Conservation (phyloP, 2,329 filamentous ascomycete species). For the Davidsoniella virescens region DNA sequence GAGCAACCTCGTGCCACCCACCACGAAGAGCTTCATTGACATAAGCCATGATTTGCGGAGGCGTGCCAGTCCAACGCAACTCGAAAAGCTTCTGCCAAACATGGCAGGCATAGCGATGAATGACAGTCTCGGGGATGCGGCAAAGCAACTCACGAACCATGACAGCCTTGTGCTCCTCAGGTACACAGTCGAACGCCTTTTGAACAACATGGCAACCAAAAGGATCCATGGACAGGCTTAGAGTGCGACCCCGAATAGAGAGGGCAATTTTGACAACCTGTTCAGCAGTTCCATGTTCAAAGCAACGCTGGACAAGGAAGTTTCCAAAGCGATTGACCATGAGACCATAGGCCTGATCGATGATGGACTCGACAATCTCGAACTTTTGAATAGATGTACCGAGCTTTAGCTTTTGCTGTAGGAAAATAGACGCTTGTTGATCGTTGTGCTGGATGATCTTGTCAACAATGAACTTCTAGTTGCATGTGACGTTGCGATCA, state of each 20-base stretch:
- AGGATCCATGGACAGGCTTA: conserved; percentile 93
- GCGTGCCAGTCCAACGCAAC: conserved; percentile 83
- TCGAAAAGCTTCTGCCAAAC: conserved; percentile 99
- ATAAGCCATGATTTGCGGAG: conserved; percentile 95
- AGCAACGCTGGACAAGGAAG: conserved; percentile 95
- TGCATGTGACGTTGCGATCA: conserved; percentile 90
- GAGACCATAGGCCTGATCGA: conserved; percentile 80
- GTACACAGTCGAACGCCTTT: conserved; percentile 95
- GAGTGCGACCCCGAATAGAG: conserved; percentile 81
- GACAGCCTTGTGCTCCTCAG: conserved; percentile 91
- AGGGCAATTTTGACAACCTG: conserved; percentile 91
- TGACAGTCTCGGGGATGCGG: conserved; percentile 91
- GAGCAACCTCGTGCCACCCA: conserved; percentile 97
- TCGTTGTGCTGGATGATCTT: conserved; percentile 99
- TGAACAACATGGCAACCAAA: conserved; percentile 98
- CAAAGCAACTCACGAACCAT: conserved; percentile 98
- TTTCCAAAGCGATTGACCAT: conserved; percentile 99
- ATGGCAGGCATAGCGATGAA: conserved; percentile 96
- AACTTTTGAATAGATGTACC: conserved; percentile 91
- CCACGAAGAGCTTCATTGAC: conserved; percentile 89
- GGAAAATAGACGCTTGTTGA: conserved; percentile 95
- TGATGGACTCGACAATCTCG: conserved; percentile 92
- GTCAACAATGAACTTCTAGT: conserved; percentile 99
- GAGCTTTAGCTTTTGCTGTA: conserved; percentile 97
- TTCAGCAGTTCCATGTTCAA: conserved; percentile 90